Percentiles rank a stretch among this genome's conserved stretches.
Evolutionary conservation across 768 basidiomycete genomes (phyloP).

Genomic region (Floccularia luteovirens): DNA sequence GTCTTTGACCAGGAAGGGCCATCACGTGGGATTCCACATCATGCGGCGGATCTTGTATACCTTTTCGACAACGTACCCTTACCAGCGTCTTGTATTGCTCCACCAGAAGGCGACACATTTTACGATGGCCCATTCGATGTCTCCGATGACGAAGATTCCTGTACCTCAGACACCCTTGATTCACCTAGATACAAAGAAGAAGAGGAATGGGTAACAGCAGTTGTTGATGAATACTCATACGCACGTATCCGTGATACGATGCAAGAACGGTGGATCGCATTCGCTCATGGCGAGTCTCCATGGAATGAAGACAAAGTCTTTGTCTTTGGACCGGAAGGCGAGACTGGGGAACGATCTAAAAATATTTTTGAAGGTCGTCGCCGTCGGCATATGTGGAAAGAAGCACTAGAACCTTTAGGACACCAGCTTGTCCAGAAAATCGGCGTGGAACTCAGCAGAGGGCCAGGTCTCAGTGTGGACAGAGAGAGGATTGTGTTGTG

Average conservation of each 20-base stretch:
- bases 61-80: constrained; percentile 71
- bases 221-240: constrained; percentile 64
- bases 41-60: constrained; percentile 68
- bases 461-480: constrained; percentile 35
- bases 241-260: constrained; percentile 60
- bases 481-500: too few species aligned
- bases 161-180: constrained; percentile 17
- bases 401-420: constrained; percentile 63
- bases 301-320: constrained; percentile 67
- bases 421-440: constrained; percentile 62
- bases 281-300: constrained; percentile 66
- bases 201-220: constrained; percentile 44
- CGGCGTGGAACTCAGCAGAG: constrained; percentile 66
- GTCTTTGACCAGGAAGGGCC: constrained; percentile 81
- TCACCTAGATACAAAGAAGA: constrained; percentile 12
- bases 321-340: constrained; percentile 80
- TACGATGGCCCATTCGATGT: constrained; percentile 18
- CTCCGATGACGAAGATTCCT: constrained; percentile 25
- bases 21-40: constrained; percentile 54
- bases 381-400: constrained; percentile 52
- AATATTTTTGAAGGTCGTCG: constrained; percentile 62
- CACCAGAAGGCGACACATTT: constrained; percentile 11
- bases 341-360: constrained; percentile 63
- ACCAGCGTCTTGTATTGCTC: constrained; percentile 23
- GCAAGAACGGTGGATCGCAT: constrained; percentile 69